Percentiles rank a stretch among this genome's conserved stretches.
Conservation (phyloP, 768 basidiomycete genomes). For the Exsudoporus frostii region DNA sequence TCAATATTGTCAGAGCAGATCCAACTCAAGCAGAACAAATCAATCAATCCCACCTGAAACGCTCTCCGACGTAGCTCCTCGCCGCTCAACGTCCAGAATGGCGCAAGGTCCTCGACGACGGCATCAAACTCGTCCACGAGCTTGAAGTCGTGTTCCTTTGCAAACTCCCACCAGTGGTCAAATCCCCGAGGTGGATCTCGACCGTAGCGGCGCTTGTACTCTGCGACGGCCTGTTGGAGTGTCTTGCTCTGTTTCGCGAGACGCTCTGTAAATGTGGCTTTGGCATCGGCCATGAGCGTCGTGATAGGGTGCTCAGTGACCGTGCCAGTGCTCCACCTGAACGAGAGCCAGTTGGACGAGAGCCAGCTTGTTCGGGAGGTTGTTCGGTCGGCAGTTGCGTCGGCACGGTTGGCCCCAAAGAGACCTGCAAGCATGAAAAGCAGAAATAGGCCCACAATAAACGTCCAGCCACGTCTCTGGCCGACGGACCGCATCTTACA, state of each 20-base stretch:
- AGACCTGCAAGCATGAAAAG: slow-evolving; percentile 52
- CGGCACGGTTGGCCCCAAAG: slow-evolving; percentile 36
- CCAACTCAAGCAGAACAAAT: not conserved
- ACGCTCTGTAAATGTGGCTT: slow-evolving; percentile 61
- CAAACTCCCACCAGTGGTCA: slow-evolving; percentile 86
- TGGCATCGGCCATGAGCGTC: slow-evolving; percentile 79
- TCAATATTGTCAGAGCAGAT: not conserved
- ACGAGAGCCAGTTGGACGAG: slow-evolving; percentile 22
- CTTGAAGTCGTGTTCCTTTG: slow-evolving; percentile 63
- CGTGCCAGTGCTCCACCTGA: slow-evolving; percentile 2
- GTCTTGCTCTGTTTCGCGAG: slow-evolving; percentile 77
- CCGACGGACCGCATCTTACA: slow-evolving; percentile 17
- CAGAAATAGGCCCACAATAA: slow-evolving; percentile 41
- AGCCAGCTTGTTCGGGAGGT: slow-evolving; percentile 10
- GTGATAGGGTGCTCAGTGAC: slow-evolving; percentile 72
- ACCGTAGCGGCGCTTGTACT: slow-evolving; percentile 77
- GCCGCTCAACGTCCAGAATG: slow-evolving; percentile 77
- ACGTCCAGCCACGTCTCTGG: slow-evolving; percentile 36
- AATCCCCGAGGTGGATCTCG: slow-evolving; percentile 87
- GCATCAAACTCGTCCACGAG: slow-evolving; percentile 90
- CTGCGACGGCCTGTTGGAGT: slow-evolving; percentile 70
- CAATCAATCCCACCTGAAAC: slow-evolving; percentile 40
- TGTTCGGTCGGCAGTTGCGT: not conserved
- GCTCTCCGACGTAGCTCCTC: slow-evolving; percentile 68
- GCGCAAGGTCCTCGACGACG: slow-evolving; percentile 73